Evolutionary conservation across 495 filamentous ascomycete genomes (phyloP).

Genomic region (Rhizodiscina lignyota): DNA sequence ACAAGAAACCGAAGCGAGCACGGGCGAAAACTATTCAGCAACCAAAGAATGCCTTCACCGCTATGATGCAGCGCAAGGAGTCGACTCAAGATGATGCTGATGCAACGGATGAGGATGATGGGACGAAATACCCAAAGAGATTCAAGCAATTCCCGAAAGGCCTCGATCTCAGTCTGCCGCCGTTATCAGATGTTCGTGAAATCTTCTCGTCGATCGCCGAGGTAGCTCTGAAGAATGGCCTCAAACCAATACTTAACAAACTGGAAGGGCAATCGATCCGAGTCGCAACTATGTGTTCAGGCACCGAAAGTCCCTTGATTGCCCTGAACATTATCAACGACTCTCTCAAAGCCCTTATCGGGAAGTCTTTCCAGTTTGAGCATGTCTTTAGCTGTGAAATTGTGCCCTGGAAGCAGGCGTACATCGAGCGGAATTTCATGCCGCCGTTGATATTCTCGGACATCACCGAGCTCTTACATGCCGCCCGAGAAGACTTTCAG

Average conservation of each 20-base stretch:
- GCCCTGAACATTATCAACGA: slow-evolving; percentile 35
- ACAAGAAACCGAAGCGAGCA: no score
- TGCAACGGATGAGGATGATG: no score
- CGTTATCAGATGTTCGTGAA: slow-evolving; percentile 28
- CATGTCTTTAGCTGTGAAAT: slow-evolving; percentile 73
- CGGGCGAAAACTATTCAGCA: no score
- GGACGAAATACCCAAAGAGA: no score
- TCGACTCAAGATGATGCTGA: no score
- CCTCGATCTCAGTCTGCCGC: slow-evolving; percentile 19
- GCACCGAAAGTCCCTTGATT: slow-evolving; percentile 64
- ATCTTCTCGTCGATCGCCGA: slow-evolving; percentile 32
- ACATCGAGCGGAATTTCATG: slow-evolving; percentile 60
- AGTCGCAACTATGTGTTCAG: slow-evolving; percentile 67
- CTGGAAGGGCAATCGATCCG: slow-evolving; percentile 30
- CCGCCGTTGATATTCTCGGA: slow-evolving; percentile 51
- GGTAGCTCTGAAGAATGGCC: slow-evolving; percentile 21
- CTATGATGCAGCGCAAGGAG: no score
- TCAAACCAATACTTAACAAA: slow-evolving; percentile 21
- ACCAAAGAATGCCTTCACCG: no score
- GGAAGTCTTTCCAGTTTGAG: slow-evolving; percentile 26
- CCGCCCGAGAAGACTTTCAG: slow-evolving; percentile 3
- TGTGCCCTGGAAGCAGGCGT: slow-evolving; percentile 60
- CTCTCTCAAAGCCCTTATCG: slow-evolving; percentile 11
- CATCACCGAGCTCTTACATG: slow-evolving; percentile 38
- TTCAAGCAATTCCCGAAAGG: no score